These are phyloP conservation scores for Xylaria palmicola DNA, from an alignment of 495 filamentous ascomycete genomes.

Conservation along the genomic window DNA sequence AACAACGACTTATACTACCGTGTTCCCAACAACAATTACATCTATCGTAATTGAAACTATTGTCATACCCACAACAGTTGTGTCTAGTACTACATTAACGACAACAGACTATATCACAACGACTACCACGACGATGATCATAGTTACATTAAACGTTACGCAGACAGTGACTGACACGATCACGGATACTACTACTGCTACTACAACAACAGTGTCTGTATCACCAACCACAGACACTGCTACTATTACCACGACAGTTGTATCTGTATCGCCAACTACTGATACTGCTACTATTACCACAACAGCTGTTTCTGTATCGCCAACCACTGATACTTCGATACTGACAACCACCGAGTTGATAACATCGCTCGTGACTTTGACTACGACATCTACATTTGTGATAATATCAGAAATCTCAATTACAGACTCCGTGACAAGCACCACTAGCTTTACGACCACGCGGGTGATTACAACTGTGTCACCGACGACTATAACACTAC, in stretches of 20 bases:
- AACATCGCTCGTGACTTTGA: conserved; percentile 26
- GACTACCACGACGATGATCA: conserved; percentile 23
- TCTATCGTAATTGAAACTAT: conserved; percentile 24
- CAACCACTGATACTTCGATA: conserved; percentile 26
- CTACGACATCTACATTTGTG: conserved; percentile 29
- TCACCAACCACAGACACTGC: too few species aligned
- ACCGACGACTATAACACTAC: conserved; percentile 26
- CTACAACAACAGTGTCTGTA: too few species aligned
- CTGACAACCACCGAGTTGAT: conserved; percentile 25
- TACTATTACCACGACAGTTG: too few species aligned
- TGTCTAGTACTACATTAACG: conserved; percentile 25
- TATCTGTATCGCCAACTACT: too few species aligned
- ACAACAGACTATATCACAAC: conserved; percentile 27
- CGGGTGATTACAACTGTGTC: conserved; percentile 26
- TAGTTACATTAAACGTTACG: conserved; percentile 22
- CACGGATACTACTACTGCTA: conserved; percentile 31
- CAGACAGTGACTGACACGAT: conserved; percentile 26
- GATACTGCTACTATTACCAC: conserved; percentile 8
- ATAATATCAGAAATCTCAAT: conserved; percentile 25
- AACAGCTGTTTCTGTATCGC: conserved; percentile 19
- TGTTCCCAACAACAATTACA: conserved; percentile 27
- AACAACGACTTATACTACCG: conserved; percentile 29
- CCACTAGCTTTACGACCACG: conserved; percentile 31
- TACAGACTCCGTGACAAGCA: conserved; percentile 32
- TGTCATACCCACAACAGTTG: conserved; percentile 32